A percentile compares a stretch with the other conserved stretches of the same genome.
These are phyloP conservation scores for Saccharomycopsis malanga DNA, from an alignment of 805 yeast species.

Conservation along the genomic window DNA sequence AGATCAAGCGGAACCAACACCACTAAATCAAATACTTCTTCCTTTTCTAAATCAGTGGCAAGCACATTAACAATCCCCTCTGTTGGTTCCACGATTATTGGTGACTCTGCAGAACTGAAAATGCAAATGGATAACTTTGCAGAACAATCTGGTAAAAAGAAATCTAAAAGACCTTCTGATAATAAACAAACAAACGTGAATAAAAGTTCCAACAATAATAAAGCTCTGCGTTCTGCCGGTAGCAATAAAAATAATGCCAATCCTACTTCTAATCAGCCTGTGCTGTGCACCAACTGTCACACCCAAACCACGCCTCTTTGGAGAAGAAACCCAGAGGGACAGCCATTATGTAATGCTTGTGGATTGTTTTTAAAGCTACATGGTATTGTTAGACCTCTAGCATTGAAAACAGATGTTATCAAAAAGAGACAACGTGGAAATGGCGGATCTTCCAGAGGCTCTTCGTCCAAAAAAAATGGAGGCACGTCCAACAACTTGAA, in stretches of 20 bases:
- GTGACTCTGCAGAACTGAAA: no score
- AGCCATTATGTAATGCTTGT: constrained; percentile 93
- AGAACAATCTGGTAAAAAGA: neutral
- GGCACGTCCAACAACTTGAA: neutral
- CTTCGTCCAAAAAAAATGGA: neutral
- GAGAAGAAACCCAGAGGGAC: constrained; percentile 90
- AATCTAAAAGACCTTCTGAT: neutral
- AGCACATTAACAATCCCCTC: neutral
- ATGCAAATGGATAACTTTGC: neutral
- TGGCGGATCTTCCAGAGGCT: neutral
- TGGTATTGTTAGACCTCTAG: constrained; percentile 90
- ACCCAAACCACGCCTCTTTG: constrained; percentile 92
- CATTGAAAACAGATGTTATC: constrained; percentile 86
- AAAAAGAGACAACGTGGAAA: constrained; percentile 71
- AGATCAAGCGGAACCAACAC: neutral
- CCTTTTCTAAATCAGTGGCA: neutral
- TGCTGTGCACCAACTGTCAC: constrained; percentile 78
- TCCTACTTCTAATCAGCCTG: constrained; percentile 25
- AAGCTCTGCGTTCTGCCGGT: neutral
- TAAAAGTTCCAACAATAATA: neutral
- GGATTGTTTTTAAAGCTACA: constrained; percentile 88
- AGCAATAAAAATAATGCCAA: neutral
- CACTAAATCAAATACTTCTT: neutral
- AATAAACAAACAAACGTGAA: neutral
- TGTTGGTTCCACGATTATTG: neutral